A percentile compares a stretch with the other conserved stretches of the same genome.
phyloP scores from a whole-genome alignment of 2,329 filamentous ascomycete species.

The Colletotrichum sublineola region DNA sequence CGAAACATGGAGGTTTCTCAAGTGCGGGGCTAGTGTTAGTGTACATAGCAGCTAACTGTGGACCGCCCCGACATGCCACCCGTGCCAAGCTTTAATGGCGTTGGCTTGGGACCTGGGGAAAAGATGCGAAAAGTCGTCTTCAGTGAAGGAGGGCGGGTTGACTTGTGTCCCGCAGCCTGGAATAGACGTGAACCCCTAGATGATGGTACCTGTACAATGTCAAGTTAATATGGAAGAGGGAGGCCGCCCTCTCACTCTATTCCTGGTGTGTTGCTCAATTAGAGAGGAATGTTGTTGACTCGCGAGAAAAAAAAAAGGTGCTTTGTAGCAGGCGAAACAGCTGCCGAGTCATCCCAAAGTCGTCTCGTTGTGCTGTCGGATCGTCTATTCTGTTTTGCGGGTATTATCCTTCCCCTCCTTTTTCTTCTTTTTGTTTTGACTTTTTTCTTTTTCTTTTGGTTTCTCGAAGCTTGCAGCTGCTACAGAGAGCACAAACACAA shows the following conservation, averaged over 20 bases:
- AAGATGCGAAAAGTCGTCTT: neutral
- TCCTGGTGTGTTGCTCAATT: neutral
- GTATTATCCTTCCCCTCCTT: neutral
- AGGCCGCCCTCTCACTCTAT: constrained; percentile 14
- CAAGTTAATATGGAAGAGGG: neutral
- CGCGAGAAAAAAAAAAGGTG: constrained; percentile 1
- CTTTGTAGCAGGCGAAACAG: neutral
- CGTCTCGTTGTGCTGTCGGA: constrained; percentile 13
- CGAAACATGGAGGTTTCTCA: constrained; percentile 2
- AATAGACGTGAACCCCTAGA: neutral
- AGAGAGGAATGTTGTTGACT: neutral
- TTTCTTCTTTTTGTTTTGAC: neutral
- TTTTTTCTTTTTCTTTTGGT: neutral
- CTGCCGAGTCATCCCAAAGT: neutral
- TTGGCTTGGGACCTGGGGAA: constrained; percentile 37
- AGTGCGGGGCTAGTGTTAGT: neutral
- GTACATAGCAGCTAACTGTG: neutral
- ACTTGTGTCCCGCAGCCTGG: no score
- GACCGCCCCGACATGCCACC: constrained; percentile 29
- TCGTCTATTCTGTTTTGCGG: constrained; percentile 20
- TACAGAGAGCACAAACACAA: neutral
- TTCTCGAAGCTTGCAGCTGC: neutral
- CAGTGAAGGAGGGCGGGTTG: neutral
- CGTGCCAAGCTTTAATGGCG: constrained; percentile 40
- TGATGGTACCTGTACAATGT: no score